Evolutionary conservation across 1,139 yeast genomes (phyloP).

Genomic region (Sugiyamaella sp.): DNA sequence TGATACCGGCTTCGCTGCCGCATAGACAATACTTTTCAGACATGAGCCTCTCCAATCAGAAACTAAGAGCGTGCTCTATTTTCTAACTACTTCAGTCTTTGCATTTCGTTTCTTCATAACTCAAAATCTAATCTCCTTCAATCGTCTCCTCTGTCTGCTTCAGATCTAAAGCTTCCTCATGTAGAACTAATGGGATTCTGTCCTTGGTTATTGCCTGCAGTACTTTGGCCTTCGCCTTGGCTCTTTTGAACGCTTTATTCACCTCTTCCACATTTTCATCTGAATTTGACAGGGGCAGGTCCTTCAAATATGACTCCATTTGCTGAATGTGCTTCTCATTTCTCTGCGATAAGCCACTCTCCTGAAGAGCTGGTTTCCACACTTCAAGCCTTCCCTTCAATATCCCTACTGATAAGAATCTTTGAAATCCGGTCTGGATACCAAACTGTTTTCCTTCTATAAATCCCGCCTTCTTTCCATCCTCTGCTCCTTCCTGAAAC

Average conservation of each 20-base stretch:
- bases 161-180: constrained; percentile 36
- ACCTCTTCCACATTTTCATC: constrained; percentile 39
- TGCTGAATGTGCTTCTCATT: constrained; percentile 28
- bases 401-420: constrained; percentile 66
- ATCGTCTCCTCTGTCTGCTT: constrained; percentile 40
- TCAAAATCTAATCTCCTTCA: constrained; percentile 28
- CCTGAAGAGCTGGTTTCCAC: constrained; percentile 35
- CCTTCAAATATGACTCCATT: constrained; percentile 31
- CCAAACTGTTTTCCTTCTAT: constrained; percentile 79
- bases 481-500: constrained; percentile 51
- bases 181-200: constrained; percentile 27
- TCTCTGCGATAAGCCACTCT: constrained; percentile 8
- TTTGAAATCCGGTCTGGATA: constrained; percentile 75
- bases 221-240: constrained; percentile 40
- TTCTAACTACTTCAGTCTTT: neutral
- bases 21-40: neutral
- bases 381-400: constrained; percentile 56
- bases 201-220: constrained; percentile 35
- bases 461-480: constrained; percentile 58
- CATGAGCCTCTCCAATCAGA: constrained; percentile 1
- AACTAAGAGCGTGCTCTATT: too few relatives aligned
- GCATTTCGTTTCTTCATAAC: neutral
- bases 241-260: constrained; percentile 37
- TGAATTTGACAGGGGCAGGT: constrained; percentile 38
- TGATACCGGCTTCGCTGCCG: too few relatives aligned